Percentiles rank a stretch among this genome's conserved stretches.
phyloP scores from a whole-genome alignment of 768 basidiomycete species.

The Gymnopilus junonius region DNA sequence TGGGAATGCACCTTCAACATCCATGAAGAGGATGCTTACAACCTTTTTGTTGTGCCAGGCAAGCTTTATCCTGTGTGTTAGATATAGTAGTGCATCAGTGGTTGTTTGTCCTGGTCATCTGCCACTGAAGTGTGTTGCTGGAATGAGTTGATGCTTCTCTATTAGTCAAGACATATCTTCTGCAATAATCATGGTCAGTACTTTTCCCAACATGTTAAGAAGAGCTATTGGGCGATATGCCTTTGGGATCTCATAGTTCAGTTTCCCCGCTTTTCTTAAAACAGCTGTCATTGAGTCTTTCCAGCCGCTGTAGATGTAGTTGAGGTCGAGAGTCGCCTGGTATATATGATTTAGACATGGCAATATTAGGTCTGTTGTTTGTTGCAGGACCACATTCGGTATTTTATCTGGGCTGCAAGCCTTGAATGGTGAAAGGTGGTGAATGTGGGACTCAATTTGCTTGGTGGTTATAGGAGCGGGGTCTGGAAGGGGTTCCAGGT shows the following conservation, averaged over 20 bases:
- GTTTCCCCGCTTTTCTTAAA: conserved; percentile 38
- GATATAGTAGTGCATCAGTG: conserved; percentile 36
- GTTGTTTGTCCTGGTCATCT: conserved; percentile 40
- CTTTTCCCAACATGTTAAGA: conserved; percentile 33
- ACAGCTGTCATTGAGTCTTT: conserved; percentile 30
- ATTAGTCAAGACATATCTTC: conserved; percentile 25
- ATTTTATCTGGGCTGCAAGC: conserved; percentile 30
- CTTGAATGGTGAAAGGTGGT: conserved; percentile 15
- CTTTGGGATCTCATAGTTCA: conserved; percentile 35
- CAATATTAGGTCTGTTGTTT: conserved; percentile 10
- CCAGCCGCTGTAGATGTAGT: conserved; percentile 12
- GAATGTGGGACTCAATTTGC: conserved; percentile 4
- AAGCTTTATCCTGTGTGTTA: conserved; percentile 37
- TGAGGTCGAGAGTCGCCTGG: conserved; percentile 12
- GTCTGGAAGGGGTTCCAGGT: conserved; percentile 11
- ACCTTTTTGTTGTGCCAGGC: conserved; percentile 41
- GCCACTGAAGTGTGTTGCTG: conserved; percentile 41
- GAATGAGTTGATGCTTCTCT: conserved; percentile 37
- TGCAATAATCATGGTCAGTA: conserved; percentile 26
- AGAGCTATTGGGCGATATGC: conserved; percentile 43
- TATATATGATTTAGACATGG: conserved; percentile 19
- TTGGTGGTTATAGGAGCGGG: neutral
- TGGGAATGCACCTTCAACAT: conserved; percentile 48
- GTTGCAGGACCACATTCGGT: conserved; percentile 25
- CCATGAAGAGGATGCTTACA: conserved; percentile 40